A percentile compares a stretch with the other conserved stretches of the same genome.
Evolutionary conservation across 164 flowering plant genomes (phyloP).

Genomic region (Amborella trichopoda): DNA sequence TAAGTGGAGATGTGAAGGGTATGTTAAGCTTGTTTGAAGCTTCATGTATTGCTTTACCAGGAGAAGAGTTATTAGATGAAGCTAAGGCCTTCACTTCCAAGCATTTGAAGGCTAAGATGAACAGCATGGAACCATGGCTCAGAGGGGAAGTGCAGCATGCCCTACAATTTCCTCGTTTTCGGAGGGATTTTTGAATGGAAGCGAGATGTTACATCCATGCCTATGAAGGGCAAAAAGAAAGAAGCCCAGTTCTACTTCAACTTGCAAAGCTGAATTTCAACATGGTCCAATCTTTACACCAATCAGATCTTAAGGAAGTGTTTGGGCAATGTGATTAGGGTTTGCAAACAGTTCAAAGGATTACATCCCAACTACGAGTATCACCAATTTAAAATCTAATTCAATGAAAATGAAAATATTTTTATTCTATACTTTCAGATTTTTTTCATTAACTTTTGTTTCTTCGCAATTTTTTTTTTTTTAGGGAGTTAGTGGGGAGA

Average conservation of each 20-base stretch:
- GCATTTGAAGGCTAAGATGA: slow-evolving; percentile 4
- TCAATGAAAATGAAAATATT: no score
- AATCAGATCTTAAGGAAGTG: slow-evolving; percentile 15
- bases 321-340: slow-evolving; percentile 26
- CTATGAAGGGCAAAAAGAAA: slow-evolving; percentile 4
- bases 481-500: no score
- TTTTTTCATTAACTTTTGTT: no score
- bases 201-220: slow-evolving; percentile 19
- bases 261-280: no score
- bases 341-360: no score
- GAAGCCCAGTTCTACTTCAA: slow-evolving; percentile 12
- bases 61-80: slow-evolving; percentile 18
- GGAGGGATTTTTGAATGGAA: slow-evolving; percentile 25
- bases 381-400: no score
- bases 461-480: no score
- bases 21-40: slow-evolving; percentile 31
- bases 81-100: slow-evolving; percentile 13
- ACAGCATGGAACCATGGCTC: slow-evolving; percentile 7
- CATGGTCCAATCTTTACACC: slow-evolving; percentile 29
- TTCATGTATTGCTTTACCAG: slow-evolving; percentile 19
- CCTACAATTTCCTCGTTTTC: slow-evolving; percentile 22
- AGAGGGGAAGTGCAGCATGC: slow-evolving; percentile 12
- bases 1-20: slow-evolving; percentile 10
- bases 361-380: no score
- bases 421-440: no score